These are phyloP conservation scores for Solanum pimpinellifolium DNA, from an alignment of 257 asterid genomes.

Conservation along the genomic window DNA sequence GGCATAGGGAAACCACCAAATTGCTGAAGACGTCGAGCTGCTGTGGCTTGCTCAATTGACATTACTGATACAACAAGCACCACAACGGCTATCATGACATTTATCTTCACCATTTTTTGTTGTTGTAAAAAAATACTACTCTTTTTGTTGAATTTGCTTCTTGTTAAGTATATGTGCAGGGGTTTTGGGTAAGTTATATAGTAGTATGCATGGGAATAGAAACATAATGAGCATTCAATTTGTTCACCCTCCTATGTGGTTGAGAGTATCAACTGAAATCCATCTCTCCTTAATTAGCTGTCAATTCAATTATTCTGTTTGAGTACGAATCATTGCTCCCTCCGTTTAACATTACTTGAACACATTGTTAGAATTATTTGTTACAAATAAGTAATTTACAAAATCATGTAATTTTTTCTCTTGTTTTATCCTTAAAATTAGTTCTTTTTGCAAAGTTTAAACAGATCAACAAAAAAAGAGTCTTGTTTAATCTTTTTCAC, in stretches of 20 bases:
- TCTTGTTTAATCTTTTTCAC: too few relatives aligned
- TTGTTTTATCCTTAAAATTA: neutral
- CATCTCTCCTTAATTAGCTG: neutral
- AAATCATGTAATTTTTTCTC: neutral
- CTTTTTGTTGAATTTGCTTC: neutral
- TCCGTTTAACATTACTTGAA: too few relatives aligned
- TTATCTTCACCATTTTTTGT: constrained; percentile 3
- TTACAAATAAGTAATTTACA: too few relatives aligned
- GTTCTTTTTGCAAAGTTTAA: neutral
- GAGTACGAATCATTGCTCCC: neutral
- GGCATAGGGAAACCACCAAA: neutral
- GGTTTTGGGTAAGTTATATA: neutral
- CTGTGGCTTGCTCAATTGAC: neutral
- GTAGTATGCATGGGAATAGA: neutral
- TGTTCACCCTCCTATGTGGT: neutral
- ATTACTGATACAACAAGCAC: neutral
- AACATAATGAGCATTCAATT: neutral
- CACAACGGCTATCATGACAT: neutral
- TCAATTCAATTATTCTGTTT: neutral
- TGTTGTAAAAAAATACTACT: neutral
- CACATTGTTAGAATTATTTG: too few relatives aligned
- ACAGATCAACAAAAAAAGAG: neutral
- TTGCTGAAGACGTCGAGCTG: constrained; percentile 14
- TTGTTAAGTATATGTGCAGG: neutral
- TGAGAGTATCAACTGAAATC: neutral